Percentiles rank a stretch among this genome's conserved stretches.
Evolutionary conservation across 495 filamentous ascomycete species (phyloP).

Genomic region (Lophiostoma macrostomum): DNA sequence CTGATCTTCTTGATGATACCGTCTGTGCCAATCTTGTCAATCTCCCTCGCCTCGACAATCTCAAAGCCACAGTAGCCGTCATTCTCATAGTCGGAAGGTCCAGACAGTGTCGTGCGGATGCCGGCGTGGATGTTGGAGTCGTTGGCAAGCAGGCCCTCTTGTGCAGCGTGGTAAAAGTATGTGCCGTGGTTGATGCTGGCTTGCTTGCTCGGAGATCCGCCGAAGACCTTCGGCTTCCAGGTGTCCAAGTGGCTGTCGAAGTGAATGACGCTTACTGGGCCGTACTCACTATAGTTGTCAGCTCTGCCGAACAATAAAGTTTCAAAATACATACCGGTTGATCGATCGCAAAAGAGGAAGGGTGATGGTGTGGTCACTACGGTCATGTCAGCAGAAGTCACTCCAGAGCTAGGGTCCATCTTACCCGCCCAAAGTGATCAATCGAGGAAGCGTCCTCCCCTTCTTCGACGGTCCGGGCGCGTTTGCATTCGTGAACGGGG

Average conservation of each 20-base stretch:
- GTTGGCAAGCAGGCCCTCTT: conserved; percentile 73
- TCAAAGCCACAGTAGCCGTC: conserved; percentile 81
- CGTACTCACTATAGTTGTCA: conserved; percentile 34
- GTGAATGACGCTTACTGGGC: conserved; percentile 45
- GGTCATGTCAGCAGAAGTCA: neutral
- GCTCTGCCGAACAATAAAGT: neutral
- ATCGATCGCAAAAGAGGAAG: conserved; percentile 54
- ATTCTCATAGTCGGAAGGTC: conserved; percentile 72
- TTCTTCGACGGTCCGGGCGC: conserved; percentile 49
- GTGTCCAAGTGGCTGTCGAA: conserved; percentile 53
- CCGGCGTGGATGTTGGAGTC: conserved; percentile 84
- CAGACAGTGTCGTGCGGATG: conserved; percentile 73
- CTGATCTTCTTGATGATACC: conserved; percentile 75
- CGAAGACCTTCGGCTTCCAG: conserved; percentile 65
- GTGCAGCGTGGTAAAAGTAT: conserved; percentile 67
- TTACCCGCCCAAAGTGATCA: conserved; percentile 46
- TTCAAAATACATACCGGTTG: conserved; percentile 28
- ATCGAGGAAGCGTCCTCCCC: conserved; percentile 52
- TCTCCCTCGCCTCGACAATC: conserved; percentile 75
- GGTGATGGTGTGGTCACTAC: conserved; percentile 59
- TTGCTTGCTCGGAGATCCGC: conserved; percentile 58
- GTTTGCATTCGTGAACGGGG: conserved; percentile 50
- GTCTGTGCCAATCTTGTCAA: conserved; percentile 68
- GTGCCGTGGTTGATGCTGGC: conserved; percentile 84
- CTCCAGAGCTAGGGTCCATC: neutral